Evolutionary conservation across 2,329 filamentous ascomycete genomes (phyloP).

Genomic region (Cordyceps farinosa): DNA sequence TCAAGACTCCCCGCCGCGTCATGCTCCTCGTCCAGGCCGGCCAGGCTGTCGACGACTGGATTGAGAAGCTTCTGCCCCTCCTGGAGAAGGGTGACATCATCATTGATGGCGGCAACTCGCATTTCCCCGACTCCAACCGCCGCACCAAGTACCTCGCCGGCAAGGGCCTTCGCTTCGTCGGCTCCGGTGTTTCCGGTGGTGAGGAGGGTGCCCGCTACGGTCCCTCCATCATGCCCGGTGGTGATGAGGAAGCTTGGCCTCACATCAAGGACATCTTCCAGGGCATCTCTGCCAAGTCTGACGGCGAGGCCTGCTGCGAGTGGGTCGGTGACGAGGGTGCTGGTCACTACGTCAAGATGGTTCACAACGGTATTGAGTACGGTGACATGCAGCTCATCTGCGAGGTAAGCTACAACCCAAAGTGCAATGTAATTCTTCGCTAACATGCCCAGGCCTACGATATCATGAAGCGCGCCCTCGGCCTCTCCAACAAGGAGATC

Average conservation of each 20-base stretch:
- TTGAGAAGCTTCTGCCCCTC: conserved; percentile 85
- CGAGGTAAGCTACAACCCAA: conserved; percentile 60
- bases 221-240: conserved; percentile 97
- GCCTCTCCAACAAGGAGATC: conserved; percentile 87
- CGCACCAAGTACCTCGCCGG: conserved; percentile 78
- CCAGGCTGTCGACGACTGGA: conserved; percentile 97
- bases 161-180: conserved; percentile 95
- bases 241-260: conserved; percentile 96
- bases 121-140: conserved; percentile 94
- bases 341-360: conserved; percentile 99
- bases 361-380: conserved; percentile 99
- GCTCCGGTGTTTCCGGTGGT: conserved; percentile 95
- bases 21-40: conserved; percentile 99
- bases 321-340: conserved; percentile 99
- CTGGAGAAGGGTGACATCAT: conserved; percentile 91
- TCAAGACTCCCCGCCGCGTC: conserved; percentile 93
- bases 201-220: conserved; percentile 98
- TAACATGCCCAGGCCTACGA: conserved; percentile 76
- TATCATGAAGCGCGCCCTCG: conserved; percentile 98
- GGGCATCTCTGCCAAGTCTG: conserved; percentile 94
- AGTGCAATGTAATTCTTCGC: neutral
- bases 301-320: conserved; percentile 96
- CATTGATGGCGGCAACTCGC: conserved; percentile 95
- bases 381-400: conserved; percentile 99
- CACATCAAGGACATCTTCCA: conserved; percentile 99